phyloP scores from a whole-genome alignment of 2,329 filamentous ascomycete species.

The Trichophyton equinum region DNA sequence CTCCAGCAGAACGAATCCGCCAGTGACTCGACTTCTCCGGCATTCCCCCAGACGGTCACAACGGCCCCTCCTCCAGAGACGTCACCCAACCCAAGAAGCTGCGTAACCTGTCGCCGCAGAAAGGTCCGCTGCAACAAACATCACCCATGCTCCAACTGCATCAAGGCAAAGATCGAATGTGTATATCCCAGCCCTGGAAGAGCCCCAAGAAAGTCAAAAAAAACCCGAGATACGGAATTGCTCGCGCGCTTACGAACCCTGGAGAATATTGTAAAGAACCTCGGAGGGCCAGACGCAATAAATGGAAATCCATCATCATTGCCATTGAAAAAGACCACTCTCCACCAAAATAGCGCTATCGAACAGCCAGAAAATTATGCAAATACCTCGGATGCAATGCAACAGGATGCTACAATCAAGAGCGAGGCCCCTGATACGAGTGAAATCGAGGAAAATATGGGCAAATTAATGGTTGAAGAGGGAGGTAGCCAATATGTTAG shows the following conservation, averaged over 20 bases:
- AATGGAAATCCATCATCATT: conserved; percentile 33
- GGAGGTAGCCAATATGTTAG: conserved; percentile 50
- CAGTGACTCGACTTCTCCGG: background rate
- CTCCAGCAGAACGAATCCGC: background rate
- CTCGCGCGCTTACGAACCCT: conserved; percentile 45
- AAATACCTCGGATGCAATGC: background rate
- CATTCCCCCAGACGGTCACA: background rate
- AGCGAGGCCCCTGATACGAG: conserved; percentile 11
- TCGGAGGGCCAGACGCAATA: conserved; percentile 20
- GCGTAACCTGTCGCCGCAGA: conserved; percentile 35
- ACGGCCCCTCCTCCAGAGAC: background rate
- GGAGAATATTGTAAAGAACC: conserved; percentile 48
- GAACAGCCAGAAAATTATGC: background rate
- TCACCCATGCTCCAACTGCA: conserved; percentile 37
- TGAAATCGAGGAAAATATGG: conserved; percentile 35
- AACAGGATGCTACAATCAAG: background rate
- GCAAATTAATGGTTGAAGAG: conserved; percentile 47
- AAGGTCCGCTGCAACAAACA: conserved; percentile 40
- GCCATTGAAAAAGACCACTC: conserved; percentile 17
- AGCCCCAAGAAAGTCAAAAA: conserved; percentile 46
- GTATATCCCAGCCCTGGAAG: conserved; percentile 50
- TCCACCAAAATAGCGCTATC: conserved; percentile 2
- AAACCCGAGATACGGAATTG: conserved; percentile 47
- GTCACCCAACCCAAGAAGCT: conserved; percentile 29
- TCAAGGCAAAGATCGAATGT: conserved; percentile 44